phyloP scores from a whole-genome alignment of 441 rosid species.

The Pelargonium citronellum region DNA sequence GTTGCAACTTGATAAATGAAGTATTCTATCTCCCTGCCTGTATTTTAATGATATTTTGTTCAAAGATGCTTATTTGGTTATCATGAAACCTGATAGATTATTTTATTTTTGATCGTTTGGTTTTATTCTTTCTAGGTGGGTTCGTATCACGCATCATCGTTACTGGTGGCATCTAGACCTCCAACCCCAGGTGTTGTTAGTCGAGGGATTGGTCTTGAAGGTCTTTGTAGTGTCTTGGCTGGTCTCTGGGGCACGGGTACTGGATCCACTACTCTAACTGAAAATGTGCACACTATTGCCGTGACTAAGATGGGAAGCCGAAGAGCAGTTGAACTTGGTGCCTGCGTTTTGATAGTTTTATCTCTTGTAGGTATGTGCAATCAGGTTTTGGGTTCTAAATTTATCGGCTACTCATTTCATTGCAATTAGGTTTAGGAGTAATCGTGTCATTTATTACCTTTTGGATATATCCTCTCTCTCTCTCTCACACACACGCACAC shows the following conservation, averaged over 20 bases:
- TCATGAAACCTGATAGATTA: not conserved
- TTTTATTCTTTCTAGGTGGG: slow-evolving; percentile 54
- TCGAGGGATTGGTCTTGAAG: slow-evolving; percentile 94
- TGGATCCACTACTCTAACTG: slow-evolving; percentile 86
- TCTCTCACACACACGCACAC: not conserved
- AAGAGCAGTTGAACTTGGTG: slow-evolving; percentile 81
- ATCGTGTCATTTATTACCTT: not conserved
- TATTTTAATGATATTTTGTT: not conserved
- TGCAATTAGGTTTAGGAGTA: too few relatives aligned
- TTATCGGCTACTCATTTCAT: not conserved
- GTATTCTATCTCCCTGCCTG: not conserved
- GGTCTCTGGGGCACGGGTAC: slow-evolving; percentile 98
- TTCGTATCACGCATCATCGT: slow-evolving; percentile 84
- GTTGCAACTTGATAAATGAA: not conserved
- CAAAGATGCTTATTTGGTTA: not conserved
- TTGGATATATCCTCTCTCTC: not conserved
- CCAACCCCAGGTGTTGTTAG: slow-evolving; percentile 84
- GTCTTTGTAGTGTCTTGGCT: slow-evolving; percentile 76
- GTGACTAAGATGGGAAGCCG: slow-evolving; percentile 99
- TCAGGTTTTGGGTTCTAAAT: slow-evolving; percentile 15
- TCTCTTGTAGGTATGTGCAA: slow-evolving; percentile 73
- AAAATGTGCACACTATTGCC: slow-evolving; percentile 94
- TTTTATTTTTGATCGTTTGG: slow-evolving; percentile 6
- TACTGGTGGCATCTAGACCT: slow-evolving; percentile 83
- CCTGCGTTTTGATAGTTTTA: slow-evolving; percentile 57